A percentile compares a stretch with the other conserved stretches of the same genome.
These are phyloP conservation scores for Ogataea corticis DNA, from an alignment of 805 yeast species.

Conservation along the genomic window DNA sequence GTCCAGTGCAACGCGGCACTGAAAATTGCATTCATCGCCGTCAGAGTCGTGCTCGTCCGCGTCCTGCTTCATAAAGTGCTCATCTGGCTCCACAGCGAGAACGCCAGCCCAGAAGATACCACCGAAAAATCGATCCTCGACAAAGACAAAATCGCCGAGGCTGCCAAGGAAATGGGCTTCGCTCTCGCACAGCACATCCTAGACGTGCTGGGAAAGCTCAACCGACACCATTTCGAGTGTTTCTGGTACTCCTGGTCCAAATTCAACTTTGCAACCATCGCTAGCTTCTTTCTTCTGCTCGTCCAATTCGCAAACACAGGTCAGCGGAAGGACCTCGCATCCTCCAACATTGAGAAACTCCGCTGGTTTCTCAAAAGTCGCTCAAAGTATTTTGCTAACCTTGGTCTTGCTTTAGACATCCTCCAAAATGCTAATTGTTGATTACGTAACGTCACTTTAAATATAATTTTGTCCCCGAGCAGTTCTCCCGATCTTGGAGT, in stretches of 20 bases:
- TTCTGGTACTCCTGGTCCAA: constrained; percentile 22
- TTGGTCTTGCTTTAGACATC: not conserved
- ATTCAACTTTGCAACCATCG: constrained; percentile 18
- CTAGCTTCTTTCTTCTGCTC: constrained; percentile 15
- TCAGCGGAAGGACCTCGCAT: not conserved
- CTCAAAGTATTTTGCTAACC: not conserved
- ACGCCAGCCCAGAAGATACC: constrained; percentile 1
- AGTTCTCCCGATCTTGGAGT: constrained; percentile 7
- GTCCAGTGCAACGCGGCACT: constrained; percentile 10
- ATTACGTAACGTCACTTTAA: not conserved
- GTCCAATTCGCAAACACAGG: constrained; percentile 2
- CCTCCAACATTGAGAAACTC: constrained; percentile 6
- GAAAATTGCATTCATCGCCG: constrained; percentile 12
- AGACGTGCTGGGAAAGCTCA: constrained; percentile 6
- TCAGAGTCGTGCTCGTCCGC: constrained; percentile 6
- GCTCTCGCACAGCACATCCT: constrained; percentile 6
- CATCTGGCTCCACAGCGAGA: constrained; percentile 4
- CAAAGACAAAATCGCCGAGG: constrained; percentile 1
- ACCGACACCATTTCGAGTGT: constrained; percentile 15
- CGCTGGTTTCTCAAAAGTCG: constrained; percentile 20
- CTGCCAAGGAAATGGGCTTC: constrained; percentile 4
- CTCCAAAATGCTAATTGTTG: not conserved
- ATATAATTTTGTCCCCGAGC: constrained; percentile 12
- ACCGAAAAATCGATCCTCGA: not conserved
- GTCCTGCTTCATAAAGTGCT: constrained; percentile 11